A percentile compares a stretch with the other conserved stretches of the same genome.
Evolutionary conservation across 495 filamentous ascomycete species (phyloP).

Genomic region (Penicillium canariense): DNA sequence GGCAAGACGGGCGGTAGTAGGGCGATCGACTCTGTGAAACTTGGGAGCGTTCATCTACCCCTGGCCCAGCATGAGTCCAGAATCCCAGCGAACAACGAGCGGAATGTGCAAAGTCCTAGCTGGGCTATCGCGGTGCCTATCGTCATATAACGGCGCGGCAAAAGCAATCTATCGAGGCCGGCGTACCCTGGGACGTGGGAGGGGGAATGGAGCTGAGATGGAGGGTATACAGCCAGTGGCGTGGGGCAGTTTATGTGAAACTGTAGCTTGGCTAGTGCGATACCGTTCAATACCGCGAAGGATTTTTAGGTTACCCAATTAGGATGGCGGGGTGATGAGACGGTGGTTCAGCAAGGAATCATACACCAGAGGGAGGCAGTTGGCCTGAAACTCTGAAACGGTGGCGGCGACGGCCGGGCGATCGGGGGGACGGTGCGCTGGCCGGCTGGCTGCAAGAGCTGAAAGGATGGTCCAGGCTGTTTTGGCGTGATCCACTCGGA

Average conservation of each 20-base stretch:
- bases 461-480: background rate
- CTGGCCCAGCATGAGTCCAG: background rate
- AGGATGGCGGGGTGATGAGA: background rate
- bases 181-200: background rate
- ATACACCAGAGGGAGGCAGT: background rate
- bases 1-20: background rate
- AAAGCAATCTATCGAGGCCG: background rate
- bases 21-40: conserved; percentile 4
- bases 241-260: background rate
- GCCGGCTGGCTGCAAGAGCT: background rate
- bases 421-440: background rate
- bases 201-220: background rate
- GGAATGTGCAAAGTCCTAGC: background rate
- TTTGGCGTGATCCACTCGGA: background rate
- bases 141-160: background rate
- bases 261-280: conserved; percentile 2
- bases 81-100: background rate
- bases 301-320: background rate
- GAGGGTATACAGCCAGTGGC: background rate
- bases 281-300: background rate
- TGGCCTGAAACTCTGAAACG: conserved; percentile 11
- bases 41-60: background rate
- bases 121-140: background rate
- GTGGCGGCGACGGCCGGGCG: conserved; percentile 4
- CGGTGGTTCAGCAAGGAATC: background rate